A percentile compares a stretch with the other conserved stretches of the same genome.
These are phyloP conservation scores for Rasamsonia emersonii DNA, from an alignment of 2,329 filamentous ascomycete genomes.

Conservation along the genomic window DNA sequence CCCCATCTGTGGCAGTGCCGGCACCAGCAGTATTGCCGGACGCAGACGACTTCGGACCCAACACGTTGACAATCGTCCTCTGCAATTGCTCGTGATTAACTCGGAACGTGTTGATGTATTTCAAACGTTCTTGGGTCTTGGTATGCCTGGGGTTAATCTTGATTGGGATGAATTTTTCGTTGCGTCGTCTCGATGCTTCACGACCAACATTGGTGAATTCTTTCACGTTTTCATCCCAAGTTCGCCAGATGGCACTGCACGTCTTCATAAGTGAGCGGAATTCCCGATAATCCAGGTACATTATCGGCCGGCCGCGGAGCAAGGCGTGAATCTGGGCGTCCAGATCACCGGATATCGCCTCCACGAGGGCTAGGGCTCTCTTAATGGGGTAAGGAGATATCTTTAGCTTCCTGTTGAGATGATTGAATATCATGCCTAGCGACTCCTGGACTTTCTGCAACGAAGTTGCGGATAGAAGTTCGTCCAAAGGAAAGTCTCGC, in stretches of 20 bases:
- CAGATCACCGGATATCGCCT: constrained; percentile 90
- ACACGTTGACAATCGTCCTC: constrained; percentile 91
- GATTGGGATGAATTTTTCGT: constrained; percentile 98
- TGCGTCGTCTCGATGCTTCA: constrained; percentile 84
- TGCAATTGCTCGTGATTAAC: constrained; percentile 97
- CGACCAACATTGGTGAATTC: constrained; percentile 97
- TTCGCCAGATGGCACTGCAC: constrained; percentile 75
- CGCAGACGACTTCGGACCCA: constrained; percentile 63
- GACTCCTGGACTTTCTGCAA: constrained; percentile 83
- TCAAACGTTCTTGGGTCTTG: constrained; percentile 80
- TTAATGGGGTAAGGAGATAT: constrained; percentile 93
- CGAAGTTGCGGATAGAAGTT: constrained; percentile 85
- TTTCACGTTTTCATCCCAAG: constrained; percentile 94
- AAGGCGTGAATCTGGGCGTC: constrained; percentile 78
- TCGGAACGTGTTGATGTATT: constrained; percentile 89
- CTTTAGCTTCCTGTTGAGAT: constrained; percentile 95
- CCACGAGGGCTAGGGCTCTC: constrained; percentile 84
- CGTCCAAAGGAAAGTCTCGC: constrained; percentile 94
- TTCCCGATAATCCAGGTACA: constrained; percentile 85
- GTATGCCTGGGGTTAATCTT: constrained; percentile 85
- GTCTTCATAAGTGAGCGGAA: constrained; percentile 79
- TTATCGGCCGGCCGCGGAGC: constrained; percentile 75
- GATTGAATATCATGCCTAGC: constrained; percentile 78
- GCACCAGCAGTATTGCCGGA: constrained; percentile 37
- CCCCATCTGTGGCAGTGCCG: constrained; percentile 44